Percentiles rank a stretch among this genome's conserved stretches.
These are phyloP conservation scores for Kokia cookei DNA, from an alignment of 441 rosid species.

Conservation along the genomic window DNA sequence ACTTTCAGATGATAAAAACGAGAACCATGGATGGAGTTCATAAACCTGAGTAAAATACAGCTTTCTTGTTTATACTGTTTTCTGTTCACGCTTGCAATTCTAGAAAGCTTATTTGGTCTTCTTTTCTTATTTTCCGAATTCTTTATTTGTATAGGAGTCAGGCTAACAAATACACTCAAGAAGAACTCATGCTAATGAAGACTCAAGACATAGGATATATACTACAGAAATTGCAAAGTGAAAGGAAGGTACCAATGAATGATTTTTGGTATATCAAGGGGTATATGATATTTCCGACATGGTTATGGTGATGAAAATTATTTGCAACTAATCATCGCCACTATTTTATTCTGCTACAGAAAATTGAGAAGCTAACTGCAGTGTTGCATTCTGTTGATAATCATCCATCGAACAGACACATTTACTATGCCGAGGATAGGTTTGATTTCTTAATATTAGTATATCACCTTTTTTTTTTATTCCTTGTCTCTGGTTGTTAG, in stretches of 20 bases:
- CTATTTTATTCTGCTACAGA: constrained; percentile 36
- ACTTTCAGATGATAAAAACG: constrained; percentile 74
- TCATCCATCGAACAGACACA: constrained; percentile 43
- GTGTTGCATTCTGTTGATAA: constrained; percentile 61
- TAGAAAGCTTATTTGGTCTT: constrained; percentile 2
- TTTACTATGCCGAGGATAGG: constrained; percentile 85
- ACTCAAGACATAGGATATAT: constrained; percentile 87
- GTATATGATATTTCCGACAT: not conserved
- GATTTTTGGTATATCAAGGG: not conserved
- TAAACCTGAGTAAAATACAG: constrained; percentile 45
- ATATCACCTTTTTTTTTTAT: not conserved
- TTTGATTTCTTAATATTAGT: constrained; percentile 13
- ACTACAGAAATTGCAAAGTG: constrained; percentile 75
- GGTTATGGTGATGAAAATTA: not conserved
- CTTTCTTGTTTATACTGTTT: not conserved
- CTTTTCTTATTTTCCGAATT: not conserved
- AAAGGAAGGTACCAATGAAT: constrained; percentile 44
- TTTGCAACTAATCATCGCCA: not conserved
- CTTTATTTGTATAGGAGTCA: constrained; percentile 37
- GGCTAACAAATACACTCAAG: constrained; percentile 63
- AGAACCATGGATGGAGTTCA: constrained; percentile 57
- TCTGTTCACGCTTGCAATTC: not conserved
- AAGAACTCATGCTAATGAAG: constrained; percentile 83
- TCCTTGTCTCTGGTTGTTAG: not conserved
- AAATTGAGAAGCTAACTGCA: constrained; percentile 72